phyloP scores from a whole-genome alignment of 345 rosid species.

The Laguncularia racemosa region DNA sequence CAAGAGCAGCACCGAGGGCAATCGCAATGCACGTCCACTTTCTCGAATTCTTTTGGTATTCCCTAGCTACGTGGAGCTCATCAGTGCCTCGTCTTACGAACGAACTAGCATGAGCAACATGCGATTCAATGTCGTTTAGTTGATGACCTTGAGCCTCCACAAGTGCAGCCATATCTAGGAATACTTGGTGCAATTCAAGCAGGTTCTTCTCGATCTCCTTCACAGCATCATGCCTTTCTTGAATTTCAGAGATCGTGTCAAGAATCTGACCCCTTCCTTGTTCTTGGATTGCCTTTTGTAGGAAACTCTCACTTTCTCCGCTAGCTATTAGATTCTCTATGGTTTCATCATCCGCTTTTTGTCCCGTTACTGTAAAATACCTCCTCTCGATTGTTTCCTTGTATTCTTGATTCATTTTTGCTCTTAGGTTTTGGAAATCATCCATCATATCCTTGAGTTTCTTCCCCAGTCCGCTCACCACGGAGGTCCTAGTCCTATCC shows the following conservation, averaged over 20 bases:
- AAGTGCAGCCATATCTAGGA: constrained; percentile 78
- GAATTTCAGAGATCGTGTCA: constrained; percentile 81
- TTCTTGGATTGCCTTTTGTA: constrained; percentile 87
- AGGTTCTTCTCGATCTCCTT: constrained; percentile 86
- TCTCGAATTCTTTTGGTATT: constrained; percentile 63
- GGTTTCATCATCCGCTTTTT: constrained; percentile 63
- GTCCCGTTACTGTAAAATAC: constrained; percentile 73
- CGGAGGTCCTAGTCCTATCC: constrained; percentile 71
- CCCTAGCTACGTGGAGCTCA: constrained; percentile 62
- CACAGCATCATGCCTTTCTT: constrained; percentile 79
- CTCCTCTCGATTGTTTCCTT: constrained; percentile 79
- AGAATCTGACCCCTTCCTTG: constrained; percentile 81
- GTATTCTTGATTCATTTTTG: constrained; percentile 46
- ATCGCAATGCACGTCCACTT: constrained; percentile 68
- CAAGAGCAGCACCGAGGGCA: constrained; percentile 28
- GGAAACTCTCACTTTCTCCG: constrained; percentile 79
- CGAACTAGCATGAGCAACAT: constrained; percentile 67
- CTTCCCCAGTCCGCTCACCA: constrained; percentile 67
- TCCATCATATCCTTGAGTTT: constrained; percentile 74
- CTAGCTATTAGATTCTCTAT: constrained; percentile 70
- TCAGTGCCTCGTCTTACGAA: constrained; percentile 62
- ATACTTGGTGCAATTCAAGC: constrained; percentile 72
- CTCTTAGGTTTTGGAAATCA: constrained; percentile 53
- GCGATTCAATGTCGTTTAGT: constrained; percentile 70
- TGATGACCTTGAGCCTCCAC: constrained; percentile 92